phyloP scores from a whole-genome alignment of 495 filamentous ascomycete species.

The Penicillium diatomitis region DNA sequence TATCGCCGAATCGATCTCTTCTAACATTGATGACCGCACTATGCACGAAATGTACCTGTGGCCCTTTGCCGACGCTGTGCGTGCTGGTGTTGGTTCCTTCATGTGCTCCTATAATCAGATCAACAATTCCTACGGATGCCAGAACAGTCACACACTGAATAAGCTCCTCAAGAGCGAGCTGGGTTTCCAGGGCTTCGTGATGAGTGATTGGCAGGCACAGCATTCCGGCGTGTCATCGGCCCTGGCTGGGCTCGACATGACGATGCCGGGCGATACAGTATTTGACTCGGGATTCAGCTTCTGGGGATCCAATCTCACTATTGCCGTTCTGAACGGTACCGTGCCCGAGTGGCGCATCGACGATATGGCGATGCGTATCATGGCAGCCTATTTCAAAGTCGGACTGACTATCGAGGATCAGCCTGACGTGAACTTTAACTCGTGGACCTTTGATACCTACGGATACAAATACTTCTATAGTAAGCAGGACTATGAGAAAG shows the following conservation, averaged over 20 bases:
- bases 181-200: constrained; percentile 57
- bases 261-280: constrained; percentile 36
- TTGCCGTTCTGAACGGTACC: background rate
- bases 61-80: constrained; percentile 59
- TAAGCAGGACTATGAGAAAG: background rate
- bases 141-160: constrained; percentile 53
- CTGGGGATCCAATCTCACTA: constrained; percentile 1
- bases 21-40: constrained; percentile 56
- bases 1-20: constrained; percentile 22
- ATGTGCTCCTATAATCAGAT: constrained; percentile 67
- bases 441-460: background rate
- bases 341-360: constrained; percentile 1
- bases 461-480: background rate
- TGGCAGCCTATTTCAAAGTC: constrained; percentile 2
- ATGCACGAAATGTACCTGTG: constrained; percentile 77
- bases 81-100: constrained; percentile 49
- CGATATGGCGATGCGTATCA: constrained; percentile 3
- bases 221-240: constrained; percentile 40
- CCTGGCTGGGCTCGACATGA: constrained; percentile 52
- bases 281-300: constrained; percentile 1
- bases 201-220: constrained; percentile 58
- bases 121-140: constrained; percentile 57
- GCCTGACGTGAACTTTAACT: background rate
- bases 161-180: constrained; percentile 57
- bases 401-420: background rate